phyloP scores from a whole-genome alignment of 1,284 basidiomycete species.

The Irpex sp. region DNA sequence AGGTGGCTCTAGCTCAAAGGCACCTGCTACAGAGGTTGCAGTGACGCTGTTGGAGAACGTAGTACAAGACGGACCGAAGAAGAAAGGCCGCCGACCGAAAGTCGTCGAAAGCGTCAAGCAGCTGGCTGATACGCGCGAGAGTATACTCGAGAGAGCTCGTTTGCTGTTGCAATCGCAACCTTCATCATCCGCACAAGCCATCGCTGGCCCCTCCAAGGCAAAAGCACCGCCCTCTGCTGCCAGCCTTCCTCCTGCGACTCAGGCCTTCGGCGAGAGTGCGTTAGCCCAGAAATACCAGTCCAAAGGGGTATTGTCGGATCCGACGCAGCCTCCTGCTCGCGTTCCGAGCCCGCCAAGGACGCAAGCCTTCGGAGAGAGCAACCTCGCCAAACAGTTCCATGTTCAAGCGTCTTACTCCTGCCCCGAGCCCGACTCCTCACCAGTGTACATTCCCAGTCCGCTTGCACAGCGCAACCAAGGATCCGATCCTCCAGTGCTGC shows the following conservation, averaged over 20 bases:
- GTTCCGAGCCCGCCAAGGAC: not conserved
- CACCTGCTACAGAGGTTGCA: slow-evolving; percentile 1
- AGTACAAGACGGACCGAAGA: slow-evolving; percentile 42
- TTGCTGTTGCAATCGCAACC: slow-evolving; percentile 32
- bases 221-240: not conserved
- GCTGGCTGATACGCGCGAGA: slow-evolving; percentile 43
- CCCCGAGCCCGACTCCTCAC: not conserved
- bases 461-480: not conserved
- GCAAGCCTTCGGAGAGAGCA: slow-evolving; percentile 12
- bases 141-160: slow-evolving; percentile 53
- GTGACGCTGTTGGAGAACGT: slow-evolving; percentile 55
- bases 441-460: not conserved
- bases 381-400: slow-evolving; percentile 8
- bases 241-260: slow-evolving; percentile 6
- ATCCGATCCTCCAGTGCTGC: not conserved
- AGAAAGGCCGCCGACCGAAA: slow-evolving; percentile 38
- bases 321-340: not conserved
- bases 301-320: not conserved
- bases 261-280: slow-evolving; percentile 13
- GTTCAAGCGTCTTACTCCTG: not conserved
- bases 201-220: not conserved
- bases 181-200: not conserved
- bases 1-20: not conserved
- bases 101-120: slow-evolving; percentile 38
- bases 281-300: slow-evolving; percentile 8